Conservation (phyloP, 768 basidiomycete genomes). For the Hirschioporus abietinus region DNA sequence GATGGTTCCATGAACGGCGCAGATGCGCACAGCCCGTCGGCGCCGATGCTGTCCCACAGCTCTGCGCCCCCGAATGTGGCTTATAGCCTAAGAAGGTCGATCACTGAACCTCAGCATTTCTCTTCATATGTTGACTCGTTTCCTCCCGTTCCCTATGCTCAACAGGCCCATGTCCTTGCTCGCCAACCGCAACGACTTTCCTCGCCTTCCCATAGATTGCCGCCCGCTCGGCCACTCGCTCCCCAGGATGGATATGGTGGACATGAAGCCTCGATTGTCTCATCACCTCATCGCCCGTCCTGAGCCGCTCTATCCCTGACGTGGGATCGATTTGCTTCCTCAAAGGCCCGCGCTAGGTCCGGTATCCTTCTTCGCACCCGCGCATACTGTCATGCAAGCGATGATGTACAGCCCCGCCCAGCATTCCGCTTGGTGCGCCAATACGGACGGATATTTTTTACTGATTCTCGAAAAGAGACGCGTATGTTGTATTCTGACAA, state of each 20-base stretch:
- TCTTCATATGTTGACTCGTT: slow-evolving; percentile 42
- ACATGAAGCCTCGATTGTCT: slow-evolving; percentile 2
- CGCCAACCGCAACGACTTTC: slow-evolving; percentile 34
- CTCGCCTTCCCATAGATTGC: slow-evolving; percentile 20
- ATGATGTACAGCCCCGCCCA: background rate
- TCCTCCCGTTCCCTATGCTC: slow-evolving; percentile 42
- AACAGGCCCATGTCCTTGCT: slow-evolving; percentile 33
- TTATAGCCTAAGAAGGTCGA: slow-evolving; percentile 52
- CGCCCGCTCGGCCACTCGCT: background rate
- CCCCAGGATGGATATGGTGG: slow-evolving; percentile 2
- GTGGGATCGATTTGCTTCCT: background rate
- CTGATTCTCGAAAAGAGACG: background rate
- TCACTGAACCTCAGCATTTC: slow-evolving; percentile 53
- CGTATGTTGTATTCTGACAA: slow-evolving; percentile 1
- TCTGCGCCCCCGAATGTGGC: slow-evolving; percentile 34
- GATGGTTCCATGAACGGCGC: slow-evolving; percentile 27
- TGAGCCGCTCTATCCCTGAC: slow-evolving; percentile 4
- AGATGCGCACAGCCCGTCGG: background rate
- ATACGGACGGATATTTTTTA: background rate
- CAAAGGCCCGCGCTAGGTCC: background rate
- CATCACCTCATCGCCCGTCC: slow-evolving; percentile 4
- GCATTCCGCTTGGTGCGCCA: background rate
- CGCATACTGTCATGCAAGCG: background rate
- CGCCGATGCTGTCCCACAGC: slow-evolving; percentile 11
- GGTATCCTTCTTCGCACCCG: background rate